Conservation (phyloP, 768 basidiomycete species). For the Melanogaster broomeanus region DNA sequence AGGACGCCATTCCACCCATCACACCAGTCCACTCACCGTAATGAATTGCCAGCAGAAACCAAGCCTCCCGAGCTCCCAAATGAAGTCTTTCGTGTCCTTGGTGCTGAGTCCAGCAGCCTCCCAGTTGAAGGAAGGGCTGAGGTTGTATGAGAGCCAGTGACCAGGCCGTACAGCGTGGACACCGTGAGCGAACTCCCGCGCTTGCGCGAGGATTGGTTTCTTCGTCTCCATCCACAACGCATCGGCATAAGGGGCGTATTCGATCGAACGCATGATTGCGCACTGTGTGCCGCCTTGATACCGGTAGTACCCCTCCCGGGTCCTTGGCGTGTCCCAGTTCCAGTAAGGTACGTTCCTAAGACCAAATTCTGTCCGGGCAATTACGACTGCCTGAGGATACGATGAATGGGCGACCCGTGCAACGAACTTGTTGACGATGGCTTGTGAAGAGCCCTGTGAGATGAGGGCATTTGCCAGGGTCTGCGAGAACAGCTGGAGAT, state of each 20-base stretch:
- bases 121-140: constrained; percentile 94
- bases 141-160: constrained; percentile 96
- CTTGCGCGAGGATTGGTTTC: constrained; percentile 89
- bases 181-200: constrained; percentile 87
- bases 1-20: constrained; percentile 6
- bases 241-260: constrained; percentile 93
- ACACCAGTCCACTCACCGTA: constrained; percentile 59
- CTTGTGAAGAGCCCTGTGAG: constrained; percentile 53
- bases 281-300: constrained; percentile 97
- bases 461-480: constrained; percentile 67
- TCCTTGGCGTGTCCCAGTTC: constrained; percentile 94
- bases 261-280: constrained; percentile 87
- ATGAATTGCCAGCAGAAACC: constrained; percentile 99
- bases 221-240: constrained; percentile 97
- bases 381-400: constrained; percentile 63
- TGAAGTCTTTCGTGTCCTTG: constrained; percentile 82
- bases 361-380: constrained; percentile 82
- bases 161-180: constrained; percentile 81
- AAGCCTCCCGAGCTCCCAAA: constrained; percentile 93
- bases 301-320: constrained; percentile 95
- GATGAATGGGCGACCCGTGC: constrained; percentile 67
- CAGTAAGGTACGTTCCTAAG: constrained; percentile 78
- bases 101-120: constrained; percentile 88
- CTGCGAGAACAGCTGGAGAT: constrained; percentile 76
- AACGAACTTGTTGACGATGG: constrained; percentile 61